Evolutionary conservation across 2,329 filamentous ascomycete species (phyloP).

Genomic region (Aspergillus sp.): DNA sequence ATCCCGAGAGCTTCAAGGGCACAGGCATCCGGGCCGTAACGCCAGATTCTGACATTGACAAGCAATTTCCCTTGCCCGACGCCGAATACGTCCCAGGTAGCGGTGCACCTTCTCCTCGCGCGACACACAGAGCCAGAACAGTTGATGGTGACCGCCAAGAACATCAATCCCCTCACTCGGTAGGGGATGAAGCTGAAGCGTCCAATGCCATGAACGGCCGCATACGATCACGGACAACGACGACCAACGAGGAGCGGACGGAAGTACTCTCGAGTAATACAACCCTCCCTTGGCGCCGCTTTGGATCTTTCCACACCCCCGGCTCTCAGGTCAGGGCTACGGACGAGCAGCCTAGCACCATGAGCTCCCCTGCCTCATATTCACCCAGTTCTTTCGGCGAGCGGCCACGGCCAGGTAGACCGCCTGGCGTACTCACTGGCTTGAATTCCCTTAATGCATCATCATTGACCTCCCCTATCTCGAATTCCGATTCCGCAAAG

Average conservation of each 20-base stretch:
- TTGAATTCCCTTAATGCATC: neutral
- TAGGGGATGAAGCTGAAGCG: slow-evolving; percentile 28
- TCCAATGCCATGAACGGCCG: slow-evolving; percentile 25
- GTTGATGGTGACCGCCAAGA: slow-evolving; percentile 28
- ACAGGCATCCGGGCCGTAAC: slow-evolving; percentile 42
- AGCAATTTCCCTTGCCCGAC: slow-evolving; percentile 34
- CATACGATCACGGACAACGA: slow-evolving; percentile 33
- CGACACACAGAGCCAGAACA: slow-evolving; percentile 27
- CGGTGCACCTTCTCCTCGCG: slow-evolving; percentile 30
- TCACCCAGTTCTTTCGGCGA: slow-evolving; percentile 33
- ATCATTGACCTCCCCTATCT: slow-evolving; percentile 20
- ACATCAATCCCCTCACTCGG: slow-evolving; percentile 24
- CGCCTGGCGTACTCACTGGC: slow-evolving; percentile 12
- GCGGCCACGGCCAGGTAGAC: slow-evolving; percentile 21
- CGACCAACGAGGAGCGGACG: slow-evolving; percentile 36
- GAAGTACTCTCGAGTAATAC: slow-evolving; percentile 27
- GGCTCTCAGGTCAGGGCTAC: slow-evolving; percentile 28
- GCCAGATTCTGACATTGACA: slow-evolving; percentile 35
- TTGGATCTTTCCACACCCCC: slow-evolving; percentile 36
- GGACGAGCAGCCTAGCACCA: slow-evolving; percentile 37
- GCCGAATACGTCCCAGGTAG: slow-evolving; percentile 26
- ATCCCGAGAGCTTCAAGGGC: slow-evolving; percentile 39
- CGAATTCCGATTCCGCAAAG: slow-evolving; percentile 41
- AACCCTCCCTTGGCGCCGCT: slow-evolving; percentile 28
- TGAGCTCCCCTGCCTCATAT: slow-evolving; percentile 44